These are phyloP conservation scores for Arthroderma sp. DNA, from an alignment of 2,329 filamentous ascomycete genomes.

Conservation along the genomic window DNA sequence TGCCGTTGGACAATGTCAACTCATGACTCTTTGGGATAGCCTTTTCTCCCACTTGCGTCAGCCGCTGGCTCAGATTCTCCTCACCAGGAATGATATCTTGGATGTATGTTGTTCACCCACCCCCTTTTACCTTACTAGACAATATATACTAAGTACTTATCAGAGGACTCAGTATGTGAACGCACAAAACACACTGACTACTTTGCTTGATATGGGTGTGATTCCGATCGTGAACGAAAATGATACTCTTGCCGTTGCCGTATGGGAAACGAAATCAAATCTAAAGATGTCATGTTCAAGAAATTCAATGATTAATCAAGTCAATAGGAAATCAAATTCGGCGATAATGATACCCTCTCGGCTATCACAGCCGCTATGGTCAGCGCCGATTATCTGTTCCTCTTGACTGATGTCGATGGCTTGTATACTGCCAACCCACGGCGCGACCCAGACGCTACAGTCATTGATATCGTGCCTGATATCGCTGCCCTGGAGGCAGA, in stretches of 20 bases:
- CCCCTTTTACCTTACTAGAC: constrained; percentile 8
- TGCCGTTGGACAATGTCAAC: constrained; percentile 86
- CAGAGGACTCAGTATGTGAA: constrained; percentile 87
- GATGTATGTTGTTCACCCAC: constrained; percentile 46
- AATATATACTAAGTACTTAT: background rate
- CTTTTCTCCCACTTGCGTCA: constrained; percentile 78
- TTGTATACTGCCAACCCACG: constrained; percentile 93
- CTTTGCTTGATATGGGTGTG: constrained; percentile 84
- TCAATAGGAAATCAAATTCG: constrained; percentile 85
- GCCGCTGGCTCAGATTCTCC: constrained; percentile 83
- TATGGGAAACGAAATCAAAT: constrained; percentile 17
- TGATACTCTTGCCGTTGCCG: constrained; percentile 82
- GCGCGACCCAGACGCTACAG: constrained; percentile 66
- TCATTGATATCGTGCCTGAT: constrained; percentile 87
- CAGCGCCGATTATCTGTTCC: constrained; percentile 86
- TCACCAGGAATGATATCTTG: constrained; percentile 92
- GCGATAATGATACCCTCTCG: constrained; percentile 93
- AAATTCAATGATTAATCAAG: background rate
- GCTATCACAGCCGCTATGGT: constrained; percentile 97
- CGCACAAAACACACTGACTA: constrained; percentile 85
- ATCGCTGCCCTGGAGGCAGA: constrained; percentile 73
- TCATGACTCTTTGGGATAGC: constrained; percentile 92
- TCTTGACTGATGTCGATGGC: constrained; percentile 98
- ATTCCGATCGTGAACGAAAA: constrained; percentile 99
- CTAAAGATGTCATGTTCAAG: background rate